Evolutionary conservation across 2,329 filamentous ascomycete species (phyloP).

Genomic region (Cryphonectria japonica): DNA sequence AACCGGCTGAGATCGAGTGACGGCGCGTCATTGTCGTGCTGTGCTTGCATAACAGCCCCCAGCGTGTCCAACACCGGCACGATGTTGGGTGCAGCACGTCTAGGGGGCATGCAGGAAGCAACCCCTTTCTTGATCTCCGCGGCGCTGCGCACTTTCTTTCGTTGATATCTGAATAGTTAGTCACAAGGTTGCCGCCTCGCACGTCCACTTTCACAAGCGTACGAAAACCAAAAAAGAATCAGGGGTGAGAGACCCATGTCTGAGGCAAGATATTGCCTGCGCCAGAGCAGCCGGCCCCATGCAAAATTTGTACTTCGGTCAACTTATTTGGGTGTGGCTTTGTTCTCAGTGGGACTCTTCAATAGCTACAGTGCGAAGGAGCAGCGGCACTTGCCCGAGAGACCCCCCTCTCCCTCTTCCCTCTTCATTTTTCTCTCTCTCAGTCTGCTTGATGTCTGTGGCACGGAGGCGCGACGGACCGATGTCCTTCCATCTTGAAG

Average conservation of each 20-base stretch:
- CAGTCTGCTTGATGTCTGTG: neutral
- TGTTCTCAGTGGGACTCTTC: neutral
- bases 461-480: too few relatives aligned
- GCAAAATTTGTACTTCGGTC: neutral
- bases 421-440: too few relatives aligned
- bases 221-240: neutral
- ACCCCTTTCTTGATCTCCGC: neutral
- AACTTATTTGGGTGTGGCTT: neutral
- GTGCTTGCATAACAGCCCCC: neutral
- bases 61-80: neutral
- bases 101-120: neutral
- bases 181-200: neutral
- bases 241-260: neutral
- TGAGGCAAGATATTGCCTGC: neutral
- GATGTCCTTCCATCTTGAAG: neutral
- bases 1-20: neutral
- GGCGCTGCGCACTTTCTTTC: neutral
- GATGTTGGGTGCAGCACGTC: neutral
- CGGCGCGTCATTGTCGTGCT: neutral
- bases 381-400: neutral
- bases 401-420: neutral
- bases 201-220: neutral
- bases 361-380: neutral
- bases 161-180: neutral
- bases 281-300: neutral